phyloP scores from a whole-genome alignment of 2,329 filamentous ascomycete species.

The Nemania sp. region DNA sequence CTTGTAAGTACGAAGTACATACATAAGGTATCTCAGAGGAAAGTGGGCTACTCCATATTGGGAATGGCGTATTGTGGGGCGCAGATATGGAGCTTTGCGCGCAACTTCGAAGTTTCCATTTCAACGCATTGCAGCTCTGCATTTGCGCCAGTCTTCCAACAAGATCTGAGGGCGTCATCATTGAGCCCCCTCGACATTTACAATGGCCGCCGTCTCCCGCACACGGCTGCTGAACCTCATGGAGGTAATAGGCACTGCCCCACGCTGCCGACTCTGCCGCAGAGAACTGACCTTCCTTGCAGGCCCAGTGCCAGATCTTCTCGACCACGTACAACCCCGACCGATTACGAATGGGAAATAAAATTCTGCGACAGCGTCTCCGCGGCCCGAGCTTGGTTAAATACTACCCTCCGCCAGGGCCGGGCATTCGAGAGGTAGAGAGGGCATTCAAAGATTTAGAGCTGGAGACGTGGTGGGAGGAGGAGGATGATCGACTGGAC shows the following conservation, averaged over 20 bases:
- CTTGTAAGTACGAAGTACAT: neutral
- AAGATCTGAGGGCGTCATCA: slow-evolving; percentile 1
- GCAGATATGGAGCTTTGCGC: slow-evolving; percentile 4
- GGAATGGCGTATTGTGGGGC: neutral
- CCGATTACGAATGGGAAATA: slow-evolving; percentile 81
- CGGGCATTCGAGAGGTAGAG: slow-evolving; percentile 65
- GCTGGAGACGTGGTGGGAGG: slow-evolving; percentile 71
- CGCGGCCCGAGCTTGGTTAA: slow-evolving; percentile 79
- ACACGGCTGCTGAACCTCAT: slow-evolving; percentile 71
- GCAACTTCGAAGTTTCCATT: slow-evolving; percentile 13
- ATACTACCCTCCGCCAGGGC: slow-evolving; percentile 81
- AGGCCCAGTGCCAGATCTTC: slow-evolving; percentile 93
- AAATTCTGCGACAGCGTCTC: slow-evolving; percentile 85
- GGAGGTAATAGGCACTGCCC: slow-evolving; percentile 61
- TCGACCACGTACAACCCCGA: slow-evolving; percentile 88
- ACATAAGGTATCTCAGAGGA: neutral
- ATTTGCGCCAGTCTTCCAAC: slow-evolving; percentile 9
- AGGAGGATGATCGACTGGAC: slow-evolving; percentile 78
- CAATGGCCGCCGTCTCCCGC: slow-evolving; percentile 64
- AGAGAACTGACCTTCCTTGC: slow-evolving; percentile 21
- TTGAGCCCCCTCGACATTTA: slow-evolving; percentile 31
- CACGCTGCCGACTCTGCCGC: neutral
- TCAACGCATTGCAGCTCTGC: neutral
- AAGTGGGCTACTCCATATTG: neutral
- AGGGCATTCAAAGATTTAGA: slow-evolving; percentile 74